phyloP scores from a whole-genome alignment of 148 eudicot genomes.

The Rhododendron vialii region DNA sequence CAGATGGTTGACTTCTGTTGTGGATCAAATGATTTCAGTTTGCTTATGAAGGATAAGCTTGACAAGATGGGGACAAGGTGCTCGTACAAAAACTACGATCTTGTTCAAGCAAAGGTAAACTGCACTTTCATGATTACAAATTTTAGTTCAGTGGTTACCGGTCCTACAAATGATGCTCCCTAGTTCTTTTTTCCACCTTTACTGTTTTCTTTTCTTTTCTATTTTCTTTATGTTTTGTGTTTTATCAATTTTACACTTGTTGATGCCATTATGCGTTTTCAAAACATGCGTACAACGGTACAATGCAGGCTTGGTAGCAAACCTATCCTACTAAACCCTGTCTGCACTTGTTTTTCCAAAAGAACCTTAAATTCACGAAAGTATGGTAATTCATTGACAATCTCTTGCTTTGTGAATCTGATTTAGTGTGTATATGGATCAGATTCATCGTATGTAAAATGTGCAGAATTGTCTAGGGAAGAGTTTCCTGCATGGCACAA shows the following conservation, averaged over 20 bases:
- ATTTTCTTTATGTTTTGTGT: not conserved
- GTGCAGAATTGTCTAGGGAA: not conserved
- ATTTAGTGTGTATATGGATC: not conserved
- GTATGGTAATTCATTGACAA: not conserved
- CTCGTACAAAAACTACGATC: slow-evolving; percentile 67
- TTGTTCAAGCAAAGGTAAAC: slow-evolving; percentile 68
- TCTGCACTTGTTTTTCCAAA: not conserved
- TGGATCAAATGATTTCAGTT: slow-evolving; percentile 91
- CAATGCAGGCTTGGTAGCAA: not conserved
- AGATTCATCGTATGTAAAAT: not conserved
- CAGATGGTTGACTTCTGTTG: slow-evolving; percentile 98
- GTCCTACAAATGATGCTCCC: not conserved
- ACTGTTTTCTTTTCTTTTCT: not conserved
- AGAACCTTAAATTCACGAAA: not conserved
- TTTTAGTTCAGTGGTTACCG: not conserved
- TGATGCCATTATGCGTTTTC: not conserved
- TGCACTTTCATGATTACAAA: not conserved
- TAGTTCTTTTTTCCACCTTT: not conserved
- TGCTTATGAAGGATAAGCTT: slow-evolving; percentile 72
- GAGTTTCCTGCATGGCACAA: not conserved
- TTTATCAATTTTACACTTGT: not conserved
- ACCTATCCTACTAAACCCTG: not conserved
- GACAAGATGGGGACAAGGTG: slow-evolving; percentile 69
- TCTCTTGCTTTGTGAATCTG: not conserved
- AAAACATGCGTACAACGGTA: not conserved